These are phyloP conservation scores for Endothia cerciana DNA, from an alignment of 2,329 filamentous ascomycete species.

Conservation along the genomic window DNA sequence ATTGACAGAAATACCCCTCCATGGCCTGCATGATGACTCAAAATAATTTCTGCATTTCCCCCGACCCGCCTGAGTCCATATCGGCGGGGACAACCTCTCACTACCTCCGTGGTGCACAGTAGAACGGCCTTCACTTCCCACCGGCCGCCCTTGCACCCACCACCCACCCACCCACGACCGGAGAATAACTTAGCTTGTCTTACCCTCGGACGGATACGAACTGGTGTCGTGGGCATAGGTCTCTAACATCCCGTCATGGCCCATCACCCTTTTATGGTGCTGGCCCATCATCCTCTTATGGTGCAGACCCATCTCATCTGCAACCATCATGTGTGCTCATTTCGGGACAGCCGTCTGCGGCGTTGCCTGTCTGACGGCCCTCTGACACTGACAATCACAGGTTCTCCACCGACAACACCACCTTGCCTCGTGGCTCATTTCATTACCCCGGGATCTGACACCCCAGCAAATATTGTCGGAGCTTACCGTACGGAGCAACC, in stretches of 20 bases:
- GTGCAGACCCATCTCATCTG: background rate
- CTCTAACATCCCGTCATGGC: background rate
- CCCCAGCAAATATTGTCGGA: background rate
- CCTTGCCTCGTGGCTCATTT: constrained; percentile 27
- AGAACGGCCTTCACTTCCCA: background rate
- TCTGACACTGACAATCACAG: constrained; percentile 16
- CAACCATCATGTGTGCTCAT: constrained; percentile 3
- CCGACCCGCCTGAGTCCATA: background rate
- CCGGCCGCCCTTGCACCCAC: background rate
- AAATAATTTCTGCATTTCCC: background rate
- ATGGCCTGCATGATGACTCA: background rate
- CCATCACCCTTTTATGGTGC: background rate
- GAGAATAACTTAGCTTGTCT: background rate
- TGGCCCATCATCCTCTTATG: background rate
- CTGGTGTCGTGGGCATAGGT: background rate
- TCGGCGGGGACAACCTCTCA: background rate
- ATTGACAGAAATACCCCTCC: background rate
- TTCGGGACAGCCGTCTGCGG: constrained; percentile 1
- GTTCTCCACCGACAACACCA: constrained; percentile 23
- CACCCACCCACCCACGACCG: background rate
- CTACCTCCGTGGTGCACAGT: background rate
- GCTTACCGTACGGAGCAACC: background rate
- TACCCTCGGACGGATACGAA: background rate
- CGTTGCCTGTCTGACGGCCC: background rate
- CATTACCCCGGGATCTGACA: background rate